These are phyloP conservation scores for Neonectria magnoliae DNA, from an alignment of 2,329 filamentous ascomycete species.

Conservation along the genomic window DNA sequence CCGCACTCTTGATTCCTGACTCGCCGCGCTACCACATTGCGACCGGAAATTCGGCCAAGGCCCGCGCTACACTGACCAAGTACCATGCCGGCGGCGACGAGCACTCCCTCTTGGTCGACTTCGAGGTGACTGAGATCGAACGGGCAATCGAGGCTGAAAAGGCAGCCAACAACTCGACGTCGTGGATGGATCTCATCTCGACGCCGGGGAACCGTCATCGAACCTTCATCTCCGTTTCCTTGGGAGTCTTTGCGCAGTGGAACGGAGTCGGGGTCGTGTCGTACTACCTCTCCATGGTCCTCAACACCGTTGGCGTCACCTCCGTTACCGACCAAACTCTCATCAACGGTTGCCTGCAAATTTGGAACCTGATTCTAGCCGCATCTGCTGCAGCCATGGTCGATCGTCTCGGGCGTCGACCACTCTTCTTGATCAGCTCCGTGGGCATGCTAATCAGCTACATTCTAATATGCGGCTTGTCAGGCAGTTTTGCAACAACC, in stretches of 20 bases:
- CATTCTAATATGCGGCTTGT: not conserved
- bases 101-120: constrained; percentile 7
- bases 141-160: constrained; percentile 23
- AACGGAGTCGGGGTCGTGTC: constrained; percentile 13
- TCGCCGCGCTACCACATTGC: constrained; percentile 17
- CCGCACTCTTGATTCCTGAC: constrained; percentile 19
- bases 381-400: constrained; percentile 46
- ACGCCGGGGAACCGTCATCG: constrained; percentile 22
- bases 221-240: constrained; percentile 15
- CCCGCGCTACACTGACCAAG: constrained; percentile 6
- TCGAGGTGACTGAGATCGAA: constrained; percentile 23
- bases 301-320: constrained; percentile 50
- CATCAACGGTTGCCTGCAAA: constrained; percentile 43
- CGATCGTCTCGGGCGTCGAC: constrained; percentile 2
- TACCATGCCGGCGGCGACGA: constrained; percentile 23
- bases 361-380: constrained; percentile 46
- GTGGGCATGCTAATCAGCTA: not conserved
- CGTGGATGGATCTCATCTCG: constrained; percentile 13
- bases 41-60: not conserved
- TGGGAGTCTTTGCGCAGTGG: constrained; percentile 25
- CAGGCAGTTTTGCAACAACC: not conserved
- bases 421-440: not conserved
- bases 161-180: constrained; percentile 6
- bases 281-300: constrained; percentile 51
- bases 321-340: constrained; percentile 48